Percentiles rank a stretch among this genome's conserved stretches.
These are phyloP conservation scores for Boletellus sp. DNA, from an alignment of 768 basidiomycete genomes.

Conservation along the genomic window DNA sequence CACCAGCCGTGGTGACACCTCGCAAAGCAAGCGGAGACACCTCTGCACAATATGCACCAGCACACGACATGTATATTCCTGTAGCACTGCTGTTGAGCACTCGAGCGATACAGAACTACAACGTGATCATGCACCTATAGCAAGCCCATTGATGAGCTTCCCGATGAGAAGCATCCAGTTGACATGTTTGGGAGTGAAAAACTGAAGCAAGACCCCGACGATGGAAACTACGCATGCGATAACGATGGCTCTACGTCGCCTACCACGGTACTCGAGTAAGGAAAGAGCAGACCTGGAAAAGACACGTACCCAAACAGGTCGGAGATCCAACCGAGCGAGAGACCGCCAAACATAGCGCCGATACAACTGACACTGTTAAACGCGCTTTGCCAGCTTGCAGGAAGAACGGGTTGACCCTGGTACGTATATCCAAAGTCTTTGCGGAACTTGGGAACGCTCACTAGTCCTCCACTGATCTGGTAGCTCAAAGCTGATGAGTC, in stretches of 20 bases:
- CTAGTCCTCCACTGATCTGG: conserved; percentile 19
- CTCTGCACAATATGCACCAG: conserved; percentile 24
- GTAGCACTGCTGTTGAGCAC: neutral
- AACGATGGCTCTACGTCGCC: conserved; percentile 24
- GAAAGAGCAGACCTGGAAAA: neutral
- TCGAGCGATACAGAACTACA: neutral
- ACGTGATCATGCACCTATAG: conserved; percentile 21
- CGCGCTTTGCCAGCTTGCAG: conserved; percentile 28
- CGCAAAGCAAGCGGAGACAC: too few relatives aligned
- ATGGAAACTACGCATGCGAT: conserved; percentile 22
- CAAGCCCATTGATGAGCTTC: conserved; percentile 26
- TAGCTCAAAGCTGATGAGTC: neutral
- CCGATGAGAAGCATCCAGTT: conserved; percentile 25
- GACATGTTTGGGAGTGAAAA: conserved; percentile 19
- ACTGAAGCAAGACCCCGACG: conserved; percentile 23
- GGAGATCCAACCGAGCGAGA: conserved; percentile 21
- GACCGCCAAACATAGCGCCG: conserved; percentile 26
- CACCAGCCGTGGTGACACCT: conserved; percentile 22
- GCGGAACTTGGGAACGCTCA: conserved; percentile 23
- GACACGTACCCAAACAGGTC: conserved; percentile 17
- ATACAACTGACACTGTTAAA: conserved; percentile 23
- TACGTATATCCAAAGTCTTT: too few relatives aligned
- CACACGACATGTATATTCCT: conserved; percentile 26
- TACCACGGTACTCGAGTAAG: conserved; percentile 1
- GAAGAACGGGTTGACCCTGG: conserved; percentile 6